A percentile compares a stretch with the other conserved stretches of the same genome.
These are phyloP conservation scores for Fusarium virguliforme DNA, from an alignment of 2,329 filamentous ascomycete genomes.

Conservation along the genomic window DNA sequence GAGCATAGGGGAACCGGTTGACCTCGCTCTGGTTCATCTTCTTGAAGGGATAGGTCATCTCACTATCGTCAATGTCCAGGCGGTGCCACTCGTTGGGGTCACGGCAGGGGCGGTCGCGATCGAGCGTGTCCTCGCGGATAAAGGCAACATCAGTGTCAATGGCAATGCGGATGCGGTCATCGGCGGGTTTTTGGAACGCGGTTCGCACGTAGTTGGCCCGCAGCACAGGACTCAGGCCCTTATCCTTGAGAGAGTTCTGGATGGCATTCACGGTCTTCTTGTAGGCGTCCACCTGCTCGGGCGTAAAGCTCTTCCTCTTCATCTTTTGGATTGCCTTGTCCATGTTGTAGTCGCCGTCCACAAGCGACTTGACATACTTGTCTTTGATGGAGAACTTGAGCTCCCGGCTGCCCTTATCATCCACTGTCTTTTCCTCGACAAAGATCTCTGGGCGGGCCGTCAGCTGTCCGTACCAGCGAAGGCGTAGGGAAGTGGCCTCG, in stretches of 20 bases:
- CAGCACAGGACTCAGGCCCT: constrained; percentile 85
- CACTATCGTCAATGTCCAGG: constrained; percentile 85
- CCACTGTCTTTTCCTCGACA: constrained; percentile 90
- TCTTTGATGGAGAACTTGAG: constrained; percentile 89
- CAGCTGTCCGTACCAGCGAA: constrained; percentile 94
- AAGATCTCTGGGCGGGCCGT: constrained; percentile 83
- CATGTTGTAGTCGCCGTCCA: constrained; percentile 90
- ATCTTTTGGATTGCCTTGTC: constrained; percentile 93
- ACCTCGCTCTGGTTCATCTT: constrained; percentile 93
- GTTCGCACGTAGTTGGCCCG: constrained; percentile 95
- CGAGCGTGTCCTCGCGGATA: constrained; percentile 84
- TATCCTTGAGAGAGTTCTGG: constrained; percentile 83
- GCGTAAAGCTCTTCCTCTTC: constrained; percentile 80
- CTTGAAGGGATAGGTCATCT: constrained; percentile 89
- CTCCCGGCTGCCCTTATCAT: constrained; percentile 85
- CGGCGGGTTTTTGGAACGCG: constrained; percentile 95
- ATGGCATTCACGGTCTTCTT: constrained; percentile 82
- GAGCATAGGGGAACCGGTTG: constrained; percentile 88
- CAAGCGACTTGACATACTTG: constrained; percentile 91
- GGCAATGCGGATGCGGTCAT: constrained; percentile 90
- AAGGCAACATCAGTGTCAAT: constrained; percentile 94
- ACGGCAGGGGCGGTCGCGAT: constrained; percentile 87
- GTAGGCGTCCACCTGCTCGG: constrained; percentile 77
- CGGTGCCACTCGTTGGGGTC: constrained; percentile 93
- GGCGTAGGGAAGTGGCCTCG: constrained; percentile 85